Base-by-base conservation (phyloP, 768 basidiomycete species). In the Candolleomyces eurysporus region DNA sequence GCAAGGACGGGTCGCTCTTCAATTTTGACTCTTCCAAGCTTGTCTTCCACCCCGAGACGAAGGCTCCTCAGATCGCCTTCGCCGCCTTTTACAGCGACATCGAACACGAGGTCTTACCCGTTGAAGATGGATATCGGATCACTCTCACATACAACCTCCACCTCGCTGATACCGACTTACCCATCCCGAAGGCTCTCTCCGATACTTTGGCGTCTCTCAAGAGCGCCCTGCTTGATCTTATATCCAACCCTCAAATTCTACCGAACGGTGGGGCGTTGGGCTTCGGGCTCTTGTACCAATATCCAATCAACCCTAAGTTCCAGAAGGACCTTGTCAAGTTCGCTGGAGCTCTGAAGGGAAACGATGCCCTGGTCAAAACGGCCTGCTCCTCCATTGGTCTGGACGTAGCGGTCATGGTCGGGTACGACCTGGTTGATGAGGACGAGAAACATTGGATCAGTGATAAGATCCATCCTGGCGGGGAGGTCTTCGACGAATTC, bases 81-180 rank as follows among this genome's bases (percentile, higher is more conserved):
- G 70, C 74, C 48, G 75, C 72, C 16, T 75, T 75, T 61, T 75
- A 67, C 60, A 74, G 74, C 65, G 77, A 79, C 60, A 72, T 80
- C 54, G 77, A 78, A 54, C 77, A 79, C 48, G 77, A 79, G 65
- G 77, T 79, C 22, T 21, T 64, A 1, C 64, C 66, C 9, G 76
- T 80, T 5, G 64, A 57, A 0, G 72, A 76, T 0, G 79, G 80
- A 0, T 63, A 78, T 64, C 72, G 78, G 1, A 71, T 81, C 7
- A 78, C 78, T 0, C 62, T 80, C 48, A 80, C 78, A 0, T 80
- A 77, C 67, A 79, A 78, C 63, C 75, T 79, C 43, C 77, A 74
- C 62, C 71, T 21, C 30, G 14, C 52, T 52, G 50, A 60, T 8
- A 17, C 59, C 64, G 5, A 49, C 52, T 0, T 11, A 31, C n/a